Evolutionary conservation across 768 basidiomycete genomes (phyloP), one percentile per base, ranked within the genome.

Genomic region (Auriculariales sp.): DNA sequence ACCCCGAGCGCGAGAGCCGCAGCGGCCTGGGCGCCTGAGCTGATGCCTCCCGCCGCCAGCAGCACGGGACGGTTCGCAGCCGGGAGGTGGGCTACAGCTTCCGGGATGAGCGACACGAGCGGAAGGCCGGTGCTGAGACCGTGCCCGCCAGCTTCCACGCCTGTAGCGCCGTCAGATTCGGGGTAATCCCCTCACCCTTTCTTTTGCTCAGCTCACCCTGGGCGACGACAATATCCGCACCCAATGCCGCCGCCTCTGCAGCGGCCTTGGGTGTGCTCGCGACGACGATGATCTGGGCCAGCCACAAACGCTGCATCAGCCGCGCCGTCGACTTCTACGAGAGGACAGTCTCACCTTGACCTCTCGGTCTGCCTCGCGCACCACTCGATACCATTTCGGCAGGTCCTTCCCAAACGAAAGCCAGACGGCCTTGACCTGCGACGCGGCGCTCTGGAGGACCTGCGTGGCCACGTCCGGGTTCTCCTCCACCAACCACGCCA

Each of bases 71-170:
- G 6, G 15, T 19, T 19, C 5, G 35, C 57, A 3, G 70, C 60
- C 15, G 60, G 59, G 17, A 77, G 53, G 10, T 62, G 65, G 31
- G 69, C 61, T 35, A 78, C 63, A 55, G 85, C 67, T 49, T 69
- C 65, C 4, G 81, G 70, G 49, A 88, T 58, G 36, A 89, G 66
- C 12, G 72, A 74, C 49, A 78, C 62, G 48, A 83, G 68, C 1
- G 86, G 77, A 31, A 74, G 72, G 5, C 81, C 75, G 33, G 69
- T 58, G 19, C 64, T 54, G 44, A 70, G 64, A 5, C 83, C 85
- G 62, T 90, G 88, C 25, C 88, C 88, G 6, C 88, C 88, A 32
- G 83, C 75, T 64, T 91, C 88, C 50, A 70, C 75, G 3, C 87
- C 87, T 89, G 58, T 30, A 49, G 15, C n/a, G n/a, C 31, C 31